Evolutionary conservation across 169 alveolate genomes (phyloP).

Genomic region (Cryptosporidium meleagridis): DNA sequence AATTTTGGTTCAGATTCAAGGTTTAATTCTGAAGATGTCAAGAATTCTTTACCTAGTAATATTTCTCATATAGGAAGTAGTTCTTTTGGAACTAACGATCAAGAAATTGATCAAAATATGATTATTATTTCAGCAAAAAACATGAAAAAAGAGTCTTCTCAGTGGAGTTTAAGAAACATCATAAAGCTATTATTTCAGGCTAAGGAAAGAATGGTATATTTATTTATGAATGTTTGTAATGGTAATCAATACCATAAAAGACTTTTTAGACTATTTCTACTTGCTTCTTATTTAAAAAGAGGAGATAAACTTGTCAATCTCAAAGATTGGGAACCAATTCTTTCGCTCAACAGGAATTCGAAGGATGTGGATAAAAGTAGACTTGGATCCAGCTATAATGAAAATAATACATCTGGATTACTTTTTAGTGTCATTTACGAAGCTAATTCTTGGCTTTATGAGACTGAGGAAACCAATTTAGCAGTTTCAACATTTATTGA

Average conservation of each 20-base stretch:
- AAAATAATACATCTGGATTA: conserved; percentile 46
- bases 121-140: conserved; percentile 46
- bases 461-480: conserved; percentile 56
- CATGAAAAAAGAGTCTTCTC: conserved; percentile 19
- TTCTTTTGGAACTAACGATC: neutral
- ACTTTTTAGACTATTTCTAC: conserved; percentile 42
- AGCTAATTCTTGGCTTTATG: conserved; percentile 69
- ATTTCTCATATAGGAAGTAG: neutral
- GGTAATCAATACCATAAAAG: conserved; percentile 64
- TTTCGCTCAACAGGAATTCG: conserved; percentile 15
- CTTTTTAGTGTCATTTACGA: conserved; percentile 66
- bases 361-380: neutral
- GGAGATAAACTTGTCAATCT: conserved; percentile 68
- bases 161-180: conserved; percentile 46
- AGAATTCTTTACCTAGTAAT: neutral
- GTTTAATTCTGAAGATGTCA: neutral
- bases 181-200: conserved; percentile 18
- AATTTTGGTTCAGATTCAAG: neutral
- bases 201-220: conserved; percentile 62
- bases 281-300: conserved; percentile 69
- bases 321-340: conserved; percentile 60
- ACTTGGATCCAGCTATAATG: neutral
- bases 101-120: neutral
- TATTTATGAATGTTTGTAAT: conserved; percentile 50
- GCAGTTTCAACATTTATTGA: conserved; percentile 70